Conservation (phyloP, 1,139 yeast genomes). For the Diutina mesorugosa region DNA sequence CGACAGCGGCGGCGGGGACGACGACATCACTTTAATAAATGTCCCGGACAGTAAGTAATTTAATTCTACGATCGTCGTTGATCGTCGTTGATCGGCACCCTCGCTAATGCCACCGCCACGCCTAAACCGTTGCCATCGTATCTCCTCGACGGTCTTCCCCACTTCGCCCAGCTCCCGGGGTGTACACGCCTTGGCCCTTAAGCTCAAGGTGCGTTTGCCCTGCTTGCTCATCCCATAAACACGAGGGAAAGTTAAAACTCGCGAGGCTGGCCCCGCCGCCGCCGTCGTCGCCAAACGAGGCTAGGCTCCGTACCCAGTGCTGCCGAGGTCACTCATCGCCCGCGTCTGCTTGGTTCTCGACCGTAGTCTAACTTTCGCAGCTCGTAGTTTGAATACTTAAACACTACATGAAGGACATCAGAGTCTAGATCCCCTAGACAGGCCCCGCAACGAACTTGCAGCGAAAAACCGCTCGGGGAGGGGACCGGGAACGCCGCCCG, state of each 20-base stretch:
- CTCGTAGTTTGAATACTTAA: background rate
- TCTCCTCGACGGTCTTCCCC: background rate
- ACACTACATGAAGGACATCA: background rate
- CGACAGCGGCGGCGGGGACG: background rate
- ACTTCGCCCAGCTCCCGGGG: background rate
- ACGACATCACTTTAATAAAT: no score
- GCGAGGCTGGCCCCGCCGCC: background rate
- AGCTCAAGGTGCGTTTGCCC: background rate
- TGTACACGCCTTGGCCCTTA: background rate
- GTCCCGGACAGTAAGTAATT: no score
- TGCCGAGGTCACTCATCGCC: background rate
- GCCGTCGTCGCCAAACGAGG: background rate
- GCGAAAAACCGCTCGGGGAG: background rate
- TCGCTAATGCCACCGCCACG: no score
- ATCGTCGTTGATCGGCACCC: no score
- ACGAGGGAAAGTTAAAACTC: no score
- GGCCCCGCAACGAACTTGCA: background rate
- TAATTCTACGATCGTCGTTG: no score
- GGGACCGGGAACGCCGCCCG: background rate
- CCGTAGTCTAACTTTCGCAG: background rate
- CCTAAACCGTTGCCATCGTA: no score
- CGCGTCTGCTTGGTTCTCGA: background rate
- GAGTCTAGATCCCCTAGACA: background rate
- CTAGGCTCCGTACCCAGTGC: background rate
- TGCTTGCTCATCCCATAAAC: background rate